phyloP scores from a whole-genome alignment of 345 rosid genomes.

The Noccaea bulbosa region DNA sequence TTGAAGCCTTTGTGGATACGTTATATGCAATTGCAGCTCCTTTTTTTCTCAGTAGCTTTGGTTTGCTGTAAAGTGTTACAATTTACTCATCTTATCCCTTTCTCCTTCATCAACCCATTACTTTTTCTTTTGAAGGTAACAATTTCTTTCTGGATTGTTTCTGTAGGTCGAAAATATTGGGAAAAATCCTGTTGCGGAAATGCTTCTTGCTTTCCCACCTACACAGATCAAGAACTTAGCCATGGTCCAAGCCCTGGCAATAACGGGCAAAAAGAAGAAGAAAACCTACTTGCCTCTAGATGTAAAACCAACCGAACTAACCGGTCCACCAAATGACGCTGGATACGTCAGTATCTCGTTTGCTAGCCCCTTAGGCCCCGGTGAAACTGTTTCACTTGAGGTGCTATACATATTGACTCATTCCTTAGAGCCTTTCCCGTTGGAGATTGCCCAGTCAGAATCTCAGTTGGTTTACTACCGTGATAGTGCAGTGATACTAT shows the following conservation, averaged over 20 bases:
- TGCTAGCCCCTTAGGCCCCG: slow-evolving; percentile 59
- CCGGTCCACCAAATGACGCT: slow-evolving; percentile 75
- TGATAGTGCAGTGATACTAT: slow-evolving; percentile 76
- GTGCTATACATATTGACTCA: slow-evolving; percentile 81
- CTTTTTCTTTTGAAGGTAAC: slow-evolving; percentile 1
- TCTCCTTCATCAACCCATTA: not conserved
- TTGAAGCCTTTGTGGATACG: slow-evolving; percentile 1
- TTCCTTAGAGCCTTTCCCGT: slow-evolving; percentile 89
- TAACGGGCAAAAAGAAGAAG: slow-evolving; percentile 78
- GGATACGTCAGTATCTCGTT: slow-evolving; percentile 61
- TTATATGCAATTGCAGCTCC: not conserved
- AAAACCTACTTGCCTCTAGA: slow-evolving; percentile 61
- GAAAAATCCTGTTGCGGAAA: slow-evolving; percentile 59
- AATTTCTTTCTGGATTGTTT: slow-evolving; percentile 27
- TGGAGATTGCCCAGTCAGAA: slow-evolving; percentile 91
- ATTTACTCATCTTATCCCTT: not conserved
- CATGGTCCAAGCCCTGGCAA: slow-evolving; percentile 70
- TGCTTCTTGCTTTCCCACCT: slow-evolving; percentile 89
- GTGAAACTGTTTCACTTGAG: slow-evolving; percentile 75
- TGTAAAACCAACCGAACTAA: slow-evolving; percentile 65
- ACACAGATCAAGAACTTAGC: slow-evolving; percentile 71
- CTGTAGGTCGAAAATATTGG: slow-evolving; percentile 82
- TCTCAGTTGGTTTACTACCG: slow-evolving; percentile 86
- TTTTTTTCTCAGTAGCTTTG: slow-evolving; percentile 1
- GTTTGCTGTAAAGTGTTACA: slow-evolving; percentile 6